phyloP scores from a whole-genome alignment of 139 green algal species.

The Zygnema cylindricum region DNA sequence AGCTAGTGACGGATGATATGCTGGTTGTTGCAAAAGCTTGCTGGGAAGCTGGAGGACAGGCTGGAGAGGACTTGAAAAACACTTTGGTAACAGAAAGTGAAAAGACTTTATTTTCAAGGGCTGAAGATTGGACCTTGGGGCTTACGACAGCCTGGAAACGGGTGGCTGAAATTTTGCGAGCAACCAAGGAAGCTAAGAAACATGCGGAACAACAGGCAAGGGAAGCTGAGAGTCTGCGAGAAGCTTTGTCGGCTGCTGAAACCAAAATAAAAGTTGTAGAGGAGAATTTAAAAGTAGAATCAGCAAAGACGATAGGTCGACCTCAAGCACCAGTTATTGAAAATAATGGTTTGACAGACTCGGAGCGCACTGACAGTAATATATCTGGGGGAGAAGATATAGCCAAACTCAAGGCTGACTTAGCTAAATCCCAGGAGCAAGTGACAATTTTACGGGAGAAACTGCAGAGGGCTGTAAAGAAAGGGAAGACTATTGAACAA shows the following conservation, averaged over 20 bases:
- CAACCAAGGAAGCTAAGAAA: slow-evolving; percentile 5
- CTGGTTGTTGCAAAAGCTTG: background rate
- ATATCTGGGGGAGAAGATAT: background rate
- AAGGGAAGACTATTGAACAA: slow-evolving; percentile 55
- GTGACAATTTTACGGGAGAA: slow-evolving; percentile 44
- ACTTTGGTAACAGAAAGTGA: too few relatives aligned
- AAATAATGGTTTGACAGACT: too few relatives aligned
- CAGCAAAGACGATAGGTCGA: too few relatives aligned
- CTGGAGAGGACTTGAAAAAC: background rate
- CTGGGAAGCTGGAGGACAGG: background rate
- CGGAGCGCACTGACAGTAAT: too few relatives aligned
- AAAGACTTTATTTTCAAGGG: too few relatives aligned
- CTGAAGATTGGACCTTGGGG: too few relatives aligned
- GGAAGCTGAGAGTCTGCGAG: background rate
- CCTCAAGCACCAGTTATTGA: too few relatives aligned
- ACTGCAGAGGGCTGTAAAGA: slow-evolving; percentile 49
- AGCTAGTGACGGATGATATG: background rate
- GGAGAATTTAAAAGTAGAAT: too few relatives aligned
- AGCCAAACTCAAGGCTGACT: background rate
- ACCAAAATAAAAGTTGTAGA: background rate
- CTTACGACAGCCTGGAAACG: too few relatives aligned
- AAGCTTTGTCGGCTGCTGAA: background rate
- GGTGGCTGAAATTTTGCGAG: background rate
- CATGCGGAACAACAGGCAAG: background rate
- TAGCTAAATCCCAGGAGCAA: slow-evolving; percentile 40